Evolutionary conservation across 805 yeast genomes (phyloP), one percentile per base, ranked within the genome.

Genomic region (Grigorovia humatica): DNA sequence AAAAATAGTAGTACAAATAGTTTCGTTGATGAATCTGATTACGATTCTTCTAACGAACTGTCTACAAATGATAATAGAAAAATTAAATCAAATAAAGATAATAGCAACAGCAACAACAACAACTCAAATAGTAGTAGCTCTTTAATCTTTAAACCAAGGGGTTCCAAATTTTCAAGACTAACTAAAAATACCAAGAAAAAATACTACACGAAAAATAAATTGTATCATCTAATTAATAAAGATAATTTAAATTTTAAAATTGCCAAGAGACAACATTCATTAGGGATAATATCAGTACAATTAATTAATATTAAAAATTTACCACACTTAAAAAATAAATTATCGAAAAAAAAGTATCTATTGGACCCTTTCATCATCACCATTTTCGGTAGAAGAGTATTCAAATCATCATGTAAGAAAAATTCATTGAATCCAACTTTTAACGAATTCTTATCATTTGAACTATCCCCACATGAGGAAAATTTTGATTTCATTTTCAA

Each of bases 341-440:
- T 86, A 15, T 72, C 89, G 9, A 79, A 88, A 20, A 83, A 90
- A 1, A 53, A 49, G 18, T 91, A 85, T 62, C 96, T 89, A 66
- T 88, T 93, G 95, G 99, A 93, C 63, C 98, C 98, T 1, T 93
- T 91, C 69, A 91, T 91, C 2, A 88, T 91, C 18, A 83, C 88
- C 1, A 82, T 96, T 0, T 88, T 91, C 66, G 96, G 96, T 9
- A 83, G 85, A 59, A 84, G 84, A 57, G 88, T 91, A 0, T 91
- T 80, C 66, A 78, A 95, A 57, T 89, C 97, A 0, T 82, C 89
- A 11, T 84, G 89, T 82, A 77, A 82, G 57, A 77, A 86, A 20
- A 97, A 91, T 65, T 83, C 88, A 1, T 67, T 88, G 49, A 82
- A 83, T 51, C 99, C 99, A 0, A 75, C 82, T 0, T 91, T 82